Base-by-base conservation (phyloP, 1,284 basidiomycete genomes). In the Tilletia indica region DNA sequence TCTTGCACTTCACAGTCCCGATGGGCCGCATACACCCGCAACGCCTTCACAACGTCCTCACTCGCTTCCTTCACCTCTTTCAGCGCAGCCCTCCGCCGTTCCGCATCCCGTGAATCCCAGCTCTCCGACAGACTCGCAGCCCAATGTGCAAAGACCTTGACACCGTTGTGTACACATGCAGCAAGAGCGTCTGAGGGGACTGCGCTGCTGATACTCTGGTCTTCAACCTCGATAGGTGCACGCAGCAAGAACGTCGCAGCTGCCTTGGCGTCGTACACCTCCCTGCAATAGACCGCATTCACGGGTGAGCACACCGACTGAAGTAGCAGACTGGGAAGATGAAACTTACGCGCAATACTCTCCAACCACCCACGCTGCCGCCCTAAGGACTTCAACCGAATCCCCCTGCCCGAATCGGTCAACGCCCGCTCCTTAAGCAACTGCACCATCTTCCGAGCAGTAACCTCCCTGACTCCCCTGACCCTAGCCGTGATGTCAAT, bases 281-380 rank as follows among this genome's bases (percentile, higher is more conserved):
- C 72, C 80, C 58, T 83, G 70, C 80, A 6, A 19, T 39, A 45
- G 51, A 19, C 12, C 25, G 25, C 25, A 3, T 64, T 56, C 54
- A 21, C 91, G 19, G 25, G 8, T 63, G 8, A 36, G 25, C 31
- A 63, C 31, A 21, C 25, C n/a, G 25, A 25, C 9, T 25, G 21
- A 58, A 19, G 58, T 5, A 14, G 3, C 25, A 5, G 19, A 34
- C 9, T 36, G n/a, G 8, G 16, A 12, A 63, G 8, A 54, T 8
- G 2, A n/a, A 19, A 63, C 58, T 63, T 19, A 63, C 34, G 61
- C 36, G 61, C 61, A 90, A 83, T 94, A 94, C 85, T 99, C 97
- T 36, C 95, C 95, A 77, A 92, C 93, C 75, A 97, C 92, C 92
- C 93, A 97, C 0, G 93, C 93, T 4, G 93, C 94, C 1, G 94